phyloP scores from a whole-genome alignment of 2,329 filamentous ascomycete species.

The Coniochaeta hoffmannii region DNA sequence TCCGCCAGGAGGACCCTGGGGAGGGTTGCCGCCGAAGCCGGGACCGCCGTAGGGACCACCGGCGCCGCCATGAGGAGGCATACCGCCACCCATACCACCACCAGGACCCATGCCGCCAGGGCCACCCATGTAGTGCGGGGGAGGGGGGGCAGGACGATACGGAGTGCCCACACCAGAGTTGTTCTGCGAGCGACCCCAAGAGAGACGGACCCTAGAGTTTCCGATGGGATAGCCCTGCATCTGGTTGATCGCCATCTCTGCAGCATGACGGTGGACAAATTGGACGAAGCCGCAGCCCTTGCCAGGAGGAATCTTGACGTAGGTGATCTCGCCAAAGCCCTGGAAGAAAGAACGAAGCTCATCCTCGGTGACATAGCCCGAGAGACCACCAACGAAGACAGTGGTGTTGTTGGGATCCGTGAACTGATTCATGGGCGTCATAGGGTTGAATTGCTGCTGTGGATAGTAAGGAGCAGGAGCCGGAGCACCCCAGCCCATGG shows the following conservation, averaged over 20 bases:
- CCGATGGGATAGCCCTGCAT: slow-evolving; percentile 99
- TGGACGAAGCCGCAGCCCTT: slow-evolving; percentile 99
- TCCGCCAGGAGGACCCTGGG: slow-evolving; percentile 28
- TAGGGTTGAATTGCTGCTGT: slow-evolving; percentile 21
- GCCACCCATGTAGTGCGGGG: slow-evolving; percentile 44
- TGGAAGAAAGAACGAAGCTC: slow-evolving; percentile 99
- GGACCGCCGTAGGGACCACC: slow-evolving; percentile 38
- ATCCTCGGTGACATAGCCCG: slow-evolving; percentile 97
- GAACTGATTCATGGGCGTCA: slow-evolving; percentile 85
- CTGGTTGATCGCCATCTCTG: slow-evolving; percentile 99
- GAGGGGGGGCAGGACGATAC: slow-evolving; percentile 81
- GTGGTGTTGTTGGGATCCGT: slow-evolving; percentile 99
- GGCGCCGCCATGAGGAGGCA: slow-evolving; percentile 23
- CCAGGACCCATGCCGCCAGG: not conserved
- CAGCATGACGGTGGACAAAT: slow-evolving; percentile 96
- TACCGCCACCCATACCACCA: slow-evolving; percentile 3
- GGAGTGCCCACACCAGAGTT: slow-evolving; percentile 97
- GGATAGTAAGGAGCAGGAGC: slow-evolving; percentile 25
- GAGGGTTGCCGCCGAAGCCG: slow-evolving; percentile 38
- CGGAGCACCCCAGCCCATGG: slow-evolving; percentile 32
- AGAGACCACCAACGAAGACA: slow-evolving; percentile 94
- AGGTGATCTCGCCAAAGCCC: slow-evolving; percentile 98
- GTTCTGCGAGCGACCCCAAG: slow-evolving; percentile 97
- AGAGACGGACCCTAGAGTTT: slow-evolving; percentile 94
- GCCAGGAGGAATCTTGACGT: slow-evolving; percentile 98